Percentiles rank a stretch among this genome's conserved stretches.
phyloP scores from a whole-genome alignment of 2,329 filamentous ascomycete species.

The Fusarium sp. region DNA sequence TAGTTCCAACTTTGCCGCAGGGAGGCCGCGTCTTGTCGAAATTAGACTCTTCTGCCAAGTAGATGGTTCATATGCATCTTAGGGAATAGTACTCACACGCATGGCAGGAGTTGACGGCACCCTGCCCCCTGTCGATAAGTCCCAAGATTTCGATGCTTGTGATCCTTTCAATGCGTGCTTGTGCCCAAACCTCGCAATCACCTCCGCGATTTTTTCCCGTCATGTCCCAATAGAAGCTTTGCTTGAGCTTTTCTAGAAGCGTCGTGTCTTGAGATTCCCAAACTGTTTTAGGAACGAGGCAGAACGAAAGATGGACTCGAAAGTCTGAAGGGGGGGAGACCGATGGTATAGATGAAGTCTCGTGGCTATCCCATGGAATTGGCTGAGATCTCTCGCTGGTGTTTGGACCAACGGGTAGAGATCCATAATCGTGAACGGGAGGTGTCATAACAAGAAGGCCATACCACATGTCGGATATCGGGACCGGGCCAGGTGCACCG shows the following conservation, averaged over 20 bases:
- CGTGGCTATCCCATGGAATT: conserved; percentile 1
- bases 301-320: conserved; percentile 9
- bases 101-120: background rate
- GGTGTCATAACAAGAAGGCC: conserved; percentile 14
- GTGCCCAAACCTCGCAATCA: conserved; percentile 2
- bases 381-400: background rate
- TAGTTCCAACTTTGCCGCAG: conserved; percentile 12
- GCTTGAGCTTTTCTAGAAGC: conserved; percentile 5
- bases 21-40: background rate
- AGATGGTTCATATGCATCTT: background rate
- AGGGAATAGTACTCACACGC: background rate
- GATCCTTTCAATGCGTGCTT: background rate
- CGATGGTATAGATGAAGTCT: background rate
- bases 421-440: background rate
- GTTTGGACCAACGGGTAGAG: background rate
- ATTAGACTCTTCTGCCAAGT: background rate
- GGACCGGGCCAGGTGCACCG: background rate
- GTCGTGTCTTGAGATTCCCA: conserved; percentile 16
- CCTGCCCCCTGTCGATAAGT: background rate
- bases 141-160: conserved; percentile 9
- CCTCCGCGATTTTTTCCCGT: background rate
- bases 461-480: conserved; percentile 5
- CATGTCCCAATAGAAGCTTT: conserved; percentile 15
- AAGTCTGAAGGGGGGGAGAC: background rate
- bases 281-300: conserved; percentile 7